Conservation (phyloP, 2,329 filamentous ascomycete genomes). For the Curvularia sp. region DNA sequence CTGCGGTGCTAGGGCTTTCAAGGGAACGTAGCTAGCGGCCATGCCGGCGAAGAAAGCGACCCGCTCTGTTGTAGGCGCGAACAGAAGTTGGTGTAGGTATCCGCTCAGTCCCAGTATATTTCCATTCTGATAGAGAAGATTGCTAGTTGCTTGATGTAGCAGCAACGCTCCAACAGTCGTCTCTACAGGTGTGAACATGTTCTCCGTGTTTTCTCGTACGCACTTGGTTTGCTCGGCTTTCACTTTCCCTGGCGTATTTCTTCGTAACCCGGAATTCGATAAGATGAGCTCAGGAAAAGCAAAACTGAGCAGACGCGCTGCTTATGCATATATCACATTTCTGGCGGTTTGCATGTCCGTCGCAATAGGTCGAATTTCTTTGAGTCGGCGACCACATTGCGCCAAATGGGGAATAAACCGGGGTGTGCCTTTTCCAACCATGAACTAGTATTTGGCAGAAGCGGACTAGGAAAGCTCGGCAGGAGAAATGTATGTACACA, state of each 20-base stretch:
- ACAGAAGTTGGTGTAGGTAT: slow-evolving; percentile 54
- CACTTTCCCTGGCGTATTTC: not conserved
- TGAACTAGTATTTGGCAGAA: slow-evolving; percentile 1
- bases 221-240: not conserved
- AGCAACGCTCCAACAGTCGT: slow-evolving; percentile 60
- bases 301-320: not conserved
- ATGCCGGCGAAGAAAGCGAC: slow-evolving; percentile 58
- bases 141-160: slow-evolving; percentile 59
- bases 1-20: slow-evolving; percentile 55
- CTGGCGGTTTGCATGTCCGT: slow-evolving; percentile 21
- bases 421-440: slow-evolving; percentile 6
- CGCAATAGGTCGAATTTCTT: slow-evolving; percentile 7
- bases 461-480: slow-evolving; percentile 23
- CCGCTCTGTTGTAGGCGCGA: slow-evolving; percentile 52
- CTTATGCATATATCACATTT: slow-evolving; percentile 6
- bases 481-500: slow-evolving; percentile 14
- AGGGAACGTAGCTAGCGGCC: slow-evolving; percentile 53
- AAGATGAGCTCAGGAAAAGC: not conserved
- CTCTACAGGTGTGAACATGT: slow-evolving; percentile 63
- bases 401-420: slow-evolving; percentile 23
- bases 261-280: slow-evolving; percentile 9
- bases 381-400: slow-evolving; percentile 32
- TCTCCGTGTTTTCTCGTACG: slow-evolving; percentile 2
- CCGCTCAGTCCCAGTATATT: slow-evolving; percentile 60
- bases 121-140: slow-evolving; percentile 61